Evolutionary conservation across 768 basidiomycete species (phyloP), one percentile per base, ranked within the genome.

Genomic region (Suillus cothurnatus): DNA sequence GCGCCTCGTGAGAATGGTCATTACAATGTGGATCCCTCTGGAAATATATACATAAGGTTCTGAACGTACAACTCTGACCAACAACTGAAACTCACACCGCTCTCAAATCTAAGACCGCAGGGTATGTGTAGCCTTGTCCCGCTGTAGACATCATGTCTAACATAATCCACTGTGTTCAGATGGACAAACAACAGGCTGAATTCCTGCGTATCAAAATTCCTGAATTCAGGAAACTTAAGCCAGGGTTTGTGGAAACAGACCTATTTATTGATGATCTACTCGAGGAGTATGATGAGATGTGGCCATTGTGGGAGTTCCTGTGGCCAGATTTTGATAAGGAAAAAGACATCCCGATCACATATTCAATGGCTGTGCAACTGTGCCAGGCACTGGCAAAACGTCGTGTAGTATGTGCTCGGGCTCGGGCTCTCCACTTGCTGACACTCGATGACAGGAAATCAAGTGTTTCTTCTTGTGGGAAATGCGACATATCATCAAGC

Each of bases 131-230:
- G 45, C 45, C 45, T 47, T n/a, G 45, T 47, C 45, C 45, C 11
- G n/a, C 45, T 47, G 45, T 47, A 47, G 45, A 47, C n/a, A 47
- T 47, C 45, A 47, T 47, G 45, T 47, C n/a, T 47, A 47, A 47
- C 45, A 47, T 47, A n/a, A 47, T 47, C 45, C 4, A 4, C n/a
- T 47, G 45, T 47, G 45, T 49, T 23, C 47, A 49, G 47, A 23
- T 49, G 47, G 47, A 47, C 45, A 47, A 47, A 47, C 9, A 47
- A 47, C n/a, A 47, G 45, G 45, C 45, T 14, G n/a, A 47, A 47
- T 47, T 47, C 11, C 45, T 47, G 45, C 3, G 4, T n/a, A 47
- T 1, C 45, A 49, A 49, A 23, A 23, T 23, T 49, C n/a, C 47
- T 23, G 47, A 49, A 14, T 49, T 5, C 12, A 49, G 47, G 47